These are phyloP conservation scores for Endotrypanum monterogeii DNA, from an alignment of 208 protist genomes.

Conservation along the genomic window DNA sequence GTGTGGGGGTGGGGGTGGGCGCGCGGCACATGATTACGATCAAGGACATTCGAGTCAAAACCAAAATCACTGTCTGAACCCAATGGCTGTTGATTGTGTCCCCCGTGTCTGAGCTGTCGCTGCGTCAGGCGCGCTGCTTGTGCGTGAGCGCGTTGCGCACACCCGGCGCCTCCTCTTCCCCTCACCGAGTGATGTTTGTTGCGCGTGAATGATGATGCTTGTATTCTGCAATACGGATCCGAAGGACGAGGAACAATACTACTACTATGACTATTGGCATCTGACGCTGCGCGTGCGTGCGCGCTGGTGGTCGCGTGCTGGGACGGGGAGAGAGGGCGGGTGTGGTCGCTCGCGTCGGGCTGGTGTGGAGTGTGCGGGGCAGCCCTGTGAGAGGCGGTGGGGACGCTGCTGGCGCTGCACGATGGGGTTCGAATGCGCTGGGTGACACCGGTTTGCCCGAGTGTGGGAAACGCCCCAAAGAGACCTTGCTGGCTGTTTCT, in stretches of 20 bases:
- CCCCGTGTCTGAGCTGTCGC: slow-evolving; percentile 37
- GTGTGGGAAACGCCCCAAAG: slow-evolving; percentile 69
- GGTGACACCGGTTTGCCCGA: slow-evolving; percentile 29
- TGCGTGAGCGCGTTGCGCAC: neutral
- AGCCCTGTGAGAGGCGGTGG: slow-evolving; percentile 14
- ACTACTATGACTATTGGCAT: slow-evolving; percentile 43
- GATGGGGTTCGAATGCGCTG: slow-evolving; percentile 58
- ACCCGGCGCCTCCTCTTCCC: neutral
- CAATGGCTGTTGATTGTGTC: slow-evolving; percentile 31
- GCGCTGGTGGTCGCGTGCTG: neutral
- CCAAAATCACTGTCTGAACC: slow-evolving; percentile 22
- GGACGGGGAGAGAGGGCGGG: no score
- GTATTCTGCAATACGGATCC: slow-evolving; percentile 36
- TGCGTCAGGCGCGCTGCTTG: neutral
- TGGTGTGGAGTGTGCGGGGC: slow-evolving; percentile 16
- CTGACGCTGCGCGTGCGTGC: slow-evolving; percentile 15
- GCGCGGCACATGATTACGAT: slow-evolving; percentile 31
- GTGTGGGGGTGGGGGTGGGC: slow-evolving; percentile 16
- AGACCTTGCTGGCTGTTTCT: slow-evolving; percentile 2
- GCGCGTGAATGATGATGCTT: slow-evolving; percentile 28
- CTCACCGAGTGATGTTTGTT: no score
- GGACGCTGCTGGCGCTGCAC: neutral
- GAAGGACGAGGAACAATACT: slow-evolving; percentile 27
- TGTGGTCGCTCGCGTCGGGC: slow-evolving; percentile 13
- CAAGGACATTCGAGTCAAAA: slow-evolving; percentile 36